Evolutionary conservation across 208 protist genomes (phyloP).

Genomic region (Giardia muris): DNA sequence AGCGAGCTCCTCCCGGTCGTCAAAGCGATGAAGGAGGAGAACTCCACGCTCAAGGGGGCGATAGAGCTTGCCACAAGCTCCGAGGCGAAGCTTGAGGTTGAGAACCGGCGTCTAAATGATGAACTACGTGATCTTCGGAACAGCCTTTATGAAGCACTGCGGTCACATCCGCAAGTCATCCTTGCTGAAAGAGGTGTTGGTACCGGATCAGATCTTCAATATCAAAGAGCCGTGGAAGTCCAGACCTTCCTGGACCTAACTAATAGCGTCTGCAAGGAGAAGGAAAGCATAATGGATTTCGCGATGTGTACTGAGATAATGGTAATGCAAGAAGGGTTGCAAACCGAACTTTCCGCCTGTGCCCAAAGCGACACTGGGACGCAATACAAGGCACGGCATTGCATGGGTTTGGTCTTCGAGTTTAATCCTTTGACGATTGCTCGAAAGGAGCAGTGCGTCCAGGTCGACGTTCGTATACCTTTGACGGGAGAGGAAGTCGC

Average conservation of each 20-base stretch:
- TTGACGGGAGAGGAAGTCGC: not conserved
- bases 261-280: not conserved
- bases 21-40: not conserved
- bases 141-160: too few species aligned
- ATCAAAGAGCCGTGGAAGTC: not conserved
- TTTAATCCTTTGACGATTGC: not conserved
- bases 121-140: not conserved
- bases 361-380: not conserved
- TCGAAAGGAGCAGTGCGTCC: not conserved
- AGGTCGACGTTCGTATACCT: not conserved
- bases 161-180: not conserved
- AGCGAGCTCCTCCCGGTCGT: not conserved
- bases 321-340: not conserved
- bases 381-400: not conserved
- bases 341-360: not conserved
- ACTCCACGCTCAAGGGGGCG: not conserved
- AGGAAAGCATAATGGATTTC: not conserved
- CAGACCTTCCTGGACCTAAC: not conserved
- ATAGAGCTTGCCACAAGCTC: not conserved
- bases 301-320: not conserved
- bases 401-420: not conserved
- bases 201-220: not conserved
- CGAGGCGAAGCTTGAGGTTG: not conserved
- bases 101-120: not conserved
- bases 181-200: not conserved